Percentiles rank a stretch among this genome's conserved stretches.
Conservation (phyloP, 2,329 filamentous ascomycete genomes). For the Botrytis galanthina region DNA sequence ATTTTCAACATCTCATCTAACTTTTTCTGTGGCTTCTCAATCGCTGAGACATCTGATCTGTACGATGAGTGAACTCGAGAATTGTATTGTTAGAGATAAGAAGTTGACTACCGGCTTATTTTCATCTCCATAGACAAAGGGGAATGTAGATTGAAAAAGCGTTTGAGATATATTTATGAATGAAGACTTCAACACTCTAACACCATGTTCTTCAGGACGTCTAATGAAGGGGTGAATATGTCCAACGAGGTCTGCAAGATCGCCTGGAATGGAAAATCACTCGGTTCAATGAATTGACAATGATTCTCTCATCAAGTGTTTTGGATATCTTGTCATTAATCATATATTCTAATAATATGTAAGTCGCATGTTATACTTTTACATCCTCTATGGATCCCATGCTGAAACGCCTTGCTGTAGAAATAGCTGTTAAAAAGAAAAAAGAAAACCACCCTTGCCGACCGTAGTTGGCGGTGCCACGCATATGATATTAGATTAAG, state of each 20-base stretch:
- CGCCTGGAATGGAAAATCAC: neutral
- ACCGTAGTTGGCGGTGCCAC: neutral
- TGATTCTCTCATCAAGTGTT: neutral
- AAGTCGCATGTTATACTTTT: neutral
- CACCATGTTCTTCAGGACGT: neutral
- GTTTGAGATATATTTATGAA: neutral
- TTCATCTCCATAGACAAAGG: neutral
- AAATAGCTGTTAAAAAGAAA: neutral
- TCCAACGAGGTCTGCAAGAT: neutral
- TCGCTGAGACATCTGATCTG: neutral
- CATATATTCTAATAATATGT: neutral
- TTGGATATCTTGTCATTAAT: neutral
- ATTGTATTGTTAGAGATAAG: rapidly evolving
- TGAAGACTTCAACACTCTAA: neutral
- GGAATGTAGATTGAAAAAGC: too few species aligned
- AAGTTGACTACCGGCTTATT: neutral
- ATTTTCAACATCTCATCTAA: neutral
- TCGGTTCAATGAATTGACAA: too few species aligned
- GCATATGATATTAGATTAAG: neutral
- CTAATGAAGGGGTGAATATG: neutral
- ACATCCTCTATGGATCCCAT: neutral
- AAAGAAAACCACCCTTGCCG: neutral
- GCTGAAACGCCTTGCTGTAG: neutral
- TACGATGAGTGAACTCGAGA: neutral
- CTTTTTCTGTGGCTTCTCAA: neutral